Conservation (phyloP, 164 flowering plant species). For the Chloranthus sessilifolius region DNA sequence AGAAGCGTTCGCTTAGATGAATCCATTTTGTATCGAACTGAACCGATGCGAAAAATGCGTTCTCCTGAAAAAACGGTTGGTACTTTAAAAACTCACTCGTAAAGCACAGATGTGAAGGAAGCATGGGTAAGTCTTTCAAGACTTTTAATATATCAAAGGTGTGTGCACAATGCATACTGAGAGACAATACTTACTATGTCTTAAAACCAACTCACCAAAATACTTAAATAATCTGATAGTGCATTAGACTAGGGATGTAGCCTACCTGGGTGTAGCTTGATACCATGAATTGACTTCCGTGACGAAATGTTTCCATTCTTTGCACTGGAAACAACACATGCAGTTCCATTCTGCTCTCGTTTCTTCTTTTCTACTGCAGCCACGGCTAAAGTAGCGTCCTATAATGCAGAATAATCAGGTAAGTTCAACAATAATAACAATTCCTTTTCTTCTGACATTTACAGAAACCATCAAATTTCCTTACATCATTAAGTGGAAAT, state of each 20-base stretch:
- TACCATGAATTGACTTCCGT: constrained; percentile 43
- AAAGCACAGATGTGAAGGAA: not conserved
- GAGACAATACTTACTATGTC: too few relatives aligned
- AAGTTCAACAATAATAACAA: not conserved
- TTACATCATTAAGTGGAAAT: too few relatives aligned
- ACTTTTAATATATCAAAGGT: too few relatives aligned
- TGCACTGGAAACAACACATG: constrained; percentile 16
- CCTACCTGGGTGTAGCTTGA: constrained; percentile 37
- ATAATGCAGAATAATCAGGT: constrained; percentile 6
- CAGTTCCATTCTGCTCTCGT: constrained; percentile 45
- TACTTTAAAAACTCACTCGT: too few relatives aligned
- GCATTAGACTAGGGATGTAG: too few relatives aligned
- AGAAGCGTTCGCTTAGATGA: constrained; percentile 69
- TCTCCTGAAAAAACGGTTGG: constrained; percentile 60
- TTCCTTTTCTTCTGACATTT: not conserved
- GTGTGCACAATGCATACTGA: too few relatives aligned
- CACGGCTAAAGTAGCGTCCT: constrained; percentile 87
- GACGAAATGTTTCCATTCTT: constrained; percentile 36
- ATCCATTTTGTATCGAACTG: constrained; percentile 82
- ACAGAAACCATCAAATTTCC: not conserved
- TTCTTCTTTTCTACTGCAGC: constrained; percentile 66
- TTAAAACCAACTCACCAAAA: too few relatives aligned
- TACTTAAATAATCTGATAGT: too few relatives aligned
- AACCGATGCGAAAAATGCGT: constrained; percentile 74
- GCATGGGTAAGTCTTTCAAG: too few relatives aligned